These are phyloP conservation scores for Paraconiothyrium sp. DNA, from an alignment of 2,329 filamentous ascomycete species.

Conservation along the genomic window DNA sequence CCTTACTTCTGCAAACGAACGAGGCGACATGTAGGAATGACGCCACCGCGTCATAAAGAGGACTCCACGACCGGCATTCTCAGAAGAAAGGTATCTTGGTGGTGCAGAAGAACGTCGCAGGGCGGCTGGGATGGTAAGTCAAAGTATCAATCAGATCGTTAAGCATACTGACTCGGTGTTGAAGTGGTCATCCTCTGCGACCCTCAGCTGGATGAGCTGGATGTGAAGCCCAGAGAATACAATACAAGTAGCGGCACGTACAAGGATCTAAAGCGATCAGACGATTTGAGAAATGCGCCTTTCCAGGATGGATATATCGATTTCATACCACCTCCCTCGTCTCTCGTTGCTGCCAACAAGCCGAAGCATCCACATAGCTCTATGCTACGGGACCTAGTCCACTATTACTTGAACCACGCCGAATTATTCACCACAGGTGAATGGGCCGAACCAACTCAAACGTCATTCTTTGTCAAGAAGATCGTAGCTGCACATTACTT, in stretches of 20 bases:
- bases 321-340: constrained; percentile 32
- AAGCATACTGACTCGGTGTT: not conserved
- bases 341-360: constrained; percentile 9
- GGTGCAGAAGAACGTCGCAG: constrained; percentile 30
- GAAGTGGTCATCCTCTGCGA: constrained; percentile 46
- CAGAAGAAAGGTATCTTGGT: constrained; percentile 43
- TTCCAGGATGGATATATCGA: constrained; percentile 46
- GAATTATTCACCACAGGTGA: constrained; percentile 25
- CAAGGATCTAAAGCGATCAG: constrained; percentile 15
- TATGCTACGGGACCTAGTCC: constrained; percentile 40
- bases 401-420: constrained; percentile 38
- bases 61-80: constrained; percentile 41
- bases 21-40: constrained; percentile 46
- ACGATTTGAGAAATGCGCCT: constrained; percentile 27
- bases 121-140: constrained; percentile 46
- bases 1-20: constrained; percentile 43
- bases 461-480: constrained; percentile 44
- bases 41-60: constrained; percentile 33
- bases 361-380: constrained; percentile 35
- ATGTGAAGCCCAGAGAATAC: constrained; percentile 25
- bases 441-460: constrained; percentile 34
- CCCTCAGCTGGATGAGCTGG: constrained; percentile 35
- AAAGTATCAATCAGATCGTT: not conserved
- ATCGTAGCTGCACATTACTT: constrained; percentile 46
- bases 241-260: constrained; percentile 9